Conservation (phyloP, 768 basidiomycete genomes). For the Royoungia palumana region DNA sequence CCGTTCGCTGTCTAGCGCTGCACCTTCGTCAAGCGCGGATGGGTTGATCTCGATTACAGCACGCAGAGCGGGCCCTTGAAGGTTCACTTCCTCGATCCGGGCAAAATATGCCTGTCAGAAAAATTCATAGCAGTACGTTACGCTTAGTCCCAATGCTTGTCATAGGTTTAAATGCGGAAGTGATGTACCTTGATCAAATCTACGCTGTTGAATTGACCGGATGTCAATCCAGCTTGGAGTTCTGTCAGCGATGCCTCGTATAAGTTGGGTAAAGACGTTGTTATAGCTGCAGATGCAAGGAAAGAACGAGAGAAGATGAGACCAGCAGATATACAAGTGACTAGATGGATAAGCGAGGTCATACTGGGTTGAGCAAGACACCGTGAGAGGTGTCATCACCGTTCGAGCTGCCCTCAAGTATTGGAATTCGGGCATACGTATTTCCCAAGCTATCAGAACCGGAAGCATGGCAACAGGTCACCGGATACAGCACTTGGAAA, state of each 20-base stretch:
- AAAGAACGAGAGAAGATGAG: slow-evolving; percentile 3
- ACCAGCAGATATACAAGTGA: slow-evolving; percentile 7
- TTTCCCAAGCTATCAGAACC: slow-evolving; percentile 7
- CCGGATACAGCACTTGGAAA: background rate
- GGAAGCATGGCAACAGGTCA: slow-evolving; percentile 9
- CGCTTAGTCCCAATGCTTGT: no score
- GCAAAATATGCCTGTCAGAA: slow-evolving; percentile 42
- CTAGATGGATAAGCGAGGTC: slow-evolving; percentile 2
- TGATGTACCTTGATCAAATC: slow-evolving; percentile 37
- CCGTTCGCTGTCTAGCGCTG: slow-evolving; percentile 33
- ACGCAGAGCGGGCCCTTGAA: slow-evolving; percentile 34
- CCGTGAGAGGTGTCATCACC: background rate
- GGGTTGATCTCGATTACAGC: slow-evolving; percentile 42
- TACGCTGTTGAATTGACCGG: slow-evolving; percentile 37
- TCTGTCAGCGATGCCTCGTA: slow-evolving; percentile 40
- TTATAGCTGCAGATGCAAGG: slow-evolving; percentile 9
- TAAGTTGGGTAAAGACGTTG: slow-evolving; percentile 34
- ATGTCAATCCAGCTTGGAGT: slow-evolving; percentile 37
- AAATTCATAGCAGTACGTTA: background rate
- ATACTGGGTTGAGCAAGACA: background rate
- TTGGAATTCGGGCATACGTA: background rate
- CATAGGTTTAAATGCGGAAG: background rate
- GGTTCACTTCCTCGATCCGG: slow-evolving; percentile 43
- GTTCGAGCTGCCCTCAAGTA: slow-evolving; percentile 4
- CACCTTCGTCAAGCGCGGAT: slow-evolving; percentile 35